Evolutionary conservation across 2,329 filamentous ascomycete genomes (phyloP).

Genomic region (Chrysosphaeria jannelii): DNA sequence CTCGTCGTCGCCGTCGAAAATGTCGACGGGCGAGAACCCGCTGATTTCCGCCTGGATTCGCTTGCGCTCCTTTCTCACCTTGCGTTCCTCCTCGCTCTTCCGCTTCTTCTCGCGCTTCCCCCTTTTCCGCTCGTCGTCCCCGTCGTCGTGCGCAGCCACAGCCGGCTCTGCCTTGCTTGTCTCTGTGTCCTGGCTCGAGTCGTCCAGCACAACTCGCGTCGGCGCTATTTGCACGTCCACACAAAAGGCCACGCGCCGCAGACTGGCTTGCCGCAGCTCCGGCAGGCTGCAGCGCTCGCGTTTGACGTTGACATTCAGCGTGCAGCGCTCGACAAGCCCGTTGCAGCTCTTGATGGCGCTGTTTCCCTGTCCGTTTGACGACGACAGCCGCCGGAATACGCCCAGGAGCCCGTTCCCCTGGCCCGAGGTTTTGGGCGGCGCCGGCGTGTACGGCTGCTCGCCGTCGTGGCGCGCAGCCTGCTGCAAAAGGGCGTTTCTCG

Average conservation of each 20-base stretch:
- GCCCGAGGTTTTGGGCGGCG: conserved; percentile 31
- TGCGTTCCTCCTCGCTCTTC: conserved; percentile 71
- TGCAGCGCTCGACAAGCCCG: conserved; percentile 45
- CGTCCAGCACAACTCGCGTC: no score
- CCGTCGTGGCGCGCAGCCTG: conserved; percentile 24
- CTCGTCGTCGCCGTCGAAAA: conserved; percentile 37
- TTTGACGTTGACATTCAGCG: conserved; percentile 61
- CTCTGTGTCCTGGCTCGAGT: no score
- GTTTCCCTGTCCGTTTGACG: conserved; percentile 15
- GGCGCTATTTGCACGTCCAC: conserved; percentile 94
- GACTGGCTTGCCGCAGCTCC: conserved; percentile 51
- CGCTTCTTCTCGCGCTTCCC: conserved; percentile 93
- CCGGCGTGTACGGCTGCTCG: conserved; percentile 38
- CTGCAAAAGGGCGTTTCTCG: conserved; percentile 27
- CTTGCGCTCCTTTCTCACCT: conserved; percentile 74
- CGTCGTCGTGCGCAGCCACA: no score
- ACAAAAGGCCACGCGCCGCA: conserved; percentile 75
- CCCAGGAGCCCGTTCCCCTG: conserved; percentile 42
- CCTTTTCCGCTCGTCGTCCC: conserved; percentile 9
- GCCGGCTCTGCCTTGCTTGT: neutral
- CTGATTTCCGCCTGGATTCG: conserved; percentile 64
- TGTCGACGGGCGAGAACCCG: conserved; percentile 58
- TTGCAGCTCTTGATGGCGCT: conserved; percentile 21
- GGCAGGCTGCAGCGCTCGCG: conserved; percentile 51
- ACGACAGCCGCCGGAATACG: conserved; percentile 57